Evolutionary conservation across 108 stramenopile genomes (phyloP).

Genomic region (Nitzschia sp.): DNA sequence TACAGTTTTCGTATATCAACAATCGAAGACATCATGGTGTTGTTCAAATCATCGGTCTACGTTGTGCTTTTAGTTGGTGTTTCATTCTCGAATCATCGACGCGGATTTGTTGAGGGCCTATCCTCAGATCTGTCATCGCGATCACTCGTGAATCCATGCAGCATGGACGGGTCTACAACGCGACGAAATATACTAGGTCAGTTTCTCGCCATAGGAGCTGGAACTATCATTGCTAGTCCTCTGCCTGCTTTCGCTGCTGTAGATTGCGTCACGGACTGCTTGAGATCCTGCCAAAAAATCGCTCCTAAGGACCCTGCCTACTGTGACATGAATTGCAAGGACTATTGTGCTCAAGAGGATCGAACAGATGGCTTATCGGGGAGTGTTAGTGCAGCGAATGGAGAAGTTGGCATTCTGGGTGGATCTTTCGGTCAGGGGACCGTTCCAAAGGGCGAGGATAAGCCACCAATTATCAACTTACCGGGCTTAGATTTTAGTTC

Average conservation of each 20-base stretch:
- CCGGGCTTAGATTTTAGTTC: slow-evolving; percentile 77
- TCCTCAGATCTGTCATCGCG: no score
- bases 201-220: neutral
- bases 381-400: slow-evolving; percentile 53
- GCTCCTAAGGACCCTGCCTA: slow-evolving; percentile 75
- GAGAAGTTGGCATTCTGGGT: slow-evolving; percentile 79
- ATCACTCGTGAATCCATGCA: no score
- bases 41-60: no score
- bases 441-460: slow-evolving; percentile 83
- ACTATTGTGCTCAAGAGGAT: slow-evolving; percentile 77
- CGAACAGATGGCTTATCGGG: slow-evolving; percentile 81
- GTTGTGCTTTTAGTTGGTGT: no score
- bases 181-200: neutral
- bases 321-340: slow-evolving; percentile 56
- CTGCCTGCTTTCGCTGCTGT: slow-evolving; percentile 32
- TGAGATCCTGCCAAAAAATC: slow-evolving; percentile 73
- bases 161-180: no score
- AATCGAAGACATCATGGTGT: no score
- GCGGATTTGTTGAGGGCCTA: no score
- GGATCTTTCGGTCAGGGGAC: slow-evolving; percentile 49
- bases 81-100: no score
- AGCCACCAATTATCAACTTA: slow-evolving; percentile 60
- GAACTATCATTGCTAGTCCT: neutral
- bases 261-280: slow-evolving; percentile 75
- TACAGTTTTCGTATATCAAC: no score